These are phyloP conservation scores for Thermochaetoides thermophila DNA, from an alignment of 495 filamentous ascomycete species.

Conservation along the genomic window DNA sequence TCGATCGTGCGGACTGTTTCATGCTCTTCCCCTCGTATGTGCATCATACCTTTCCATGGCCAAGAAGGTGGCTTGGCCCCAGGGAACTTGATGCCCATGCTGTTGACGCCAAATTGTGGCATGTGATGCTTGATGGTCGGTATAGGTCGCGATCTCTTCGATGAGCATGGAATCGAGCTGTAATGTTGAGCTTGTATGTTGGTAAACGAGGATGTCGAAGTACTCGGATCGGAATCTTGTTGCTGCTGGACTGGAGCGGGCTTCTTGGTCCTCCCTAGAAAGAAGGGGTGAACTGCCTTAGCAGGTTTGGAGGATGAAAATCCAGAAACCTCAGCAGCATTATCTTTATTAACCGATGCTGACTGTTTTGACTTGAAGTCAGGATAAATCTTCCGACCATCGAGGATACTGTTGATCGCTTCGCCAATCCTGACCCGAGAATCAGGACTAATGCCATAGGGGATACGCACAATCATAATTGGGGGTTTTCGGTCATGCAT, in stretches of 20 bases:
- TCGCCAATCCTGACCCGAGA: constrained; percentile 21
- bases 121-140: constrained; percentile 8
- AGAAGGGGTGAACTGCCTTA: constrained; percentile 74
- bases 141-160: constrained; percentile 12
- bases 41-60: constrained; percentile 50
- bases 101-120: constrained; percentile 21
- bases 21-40: constrained; percentile 34
- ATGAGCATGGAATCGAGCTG: constrained; percentile 21
- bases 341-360: constrained; percentile 10
- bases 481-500: constrained; percentile 5
- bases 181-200: too few species aligned
- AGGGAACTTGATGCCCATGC: constrained; percentile 34
- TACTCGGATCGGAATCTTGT: too few species aligned
- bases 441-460: constrained; percentile 20
- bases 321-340: not conserved
- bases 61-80: constrained; percentile 50
- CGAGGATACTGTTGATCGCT: constrained; percentile 21
- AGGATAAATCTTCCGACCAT: constrained; percentile 1
- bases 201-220: too few species aligned
- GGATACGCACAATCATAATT: constrained; percentile 16
- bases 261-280: constrained; percentile 34
- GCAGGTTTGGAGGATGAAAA: constrained; percentile 9
- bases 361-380: constrained; percentile 3
- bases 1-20: constrained; percentile 1
- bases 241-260: too few species aligned